These are phyloP conservation scores for Cucumis sativus DNA, from an alignment of 306 rosid species.

Conservation along the genomic window DNA sequence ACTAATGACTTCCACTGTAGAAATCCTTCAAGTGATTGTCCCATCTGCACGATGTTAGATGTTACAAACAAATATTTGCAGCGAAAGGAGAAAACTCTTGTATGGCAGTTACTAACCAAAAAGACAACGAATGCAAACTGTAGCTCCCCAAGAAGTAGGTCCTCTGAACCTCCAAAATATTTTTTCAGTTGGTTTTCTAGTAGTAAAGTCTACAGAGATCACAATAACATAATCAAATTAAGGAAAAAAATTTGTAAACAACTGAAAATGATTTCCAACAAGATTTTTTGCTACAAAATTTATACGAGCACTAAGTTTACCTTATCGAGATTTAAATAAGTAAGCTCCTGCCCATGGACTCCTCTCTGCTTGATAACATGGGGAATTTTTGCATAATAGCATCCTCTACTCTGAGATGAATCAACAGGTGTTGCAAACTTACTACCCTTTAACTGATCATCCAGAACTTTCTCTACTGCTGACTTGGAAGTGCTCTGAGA, in stretches of 20 bases:
- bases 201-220: slow-evolving; percentile 47
- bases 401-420: slow-evolving; percentile 41
- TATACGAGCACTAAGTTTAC: slow-evolving; percentile 16
- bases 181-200: slow-evolving; percentile 51
- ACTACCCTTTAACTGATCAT: slow-evolving; percentile 44
- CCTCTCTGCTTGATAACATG: slow-evolving; percentile 61
- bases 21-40: slow-evolving; percentile 92
- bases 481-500: slow-evolving; percentile 30
- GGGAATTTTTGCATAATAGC: slow-evolving; percentile 80
- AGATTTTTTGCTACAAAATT: neutral
- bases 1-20: slow-evolving; percentile 78
- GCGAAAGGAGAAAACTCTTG: neutral
- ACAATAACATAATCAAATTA: slow-evolving; percentile 16
- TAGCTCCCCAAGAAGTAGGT: slow-evolving; percentile 75
- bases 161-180: slow-evolving; percentile 78
- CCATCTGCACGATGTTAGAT: slow-evolving; percentile 51
- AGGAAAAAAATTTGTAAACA: neutral
- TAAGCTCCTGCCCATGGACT: slow-evolving; percentile 62
- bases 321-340: slow-evolving; percentile 86
- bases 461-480: slow-evolving; percentile 47
- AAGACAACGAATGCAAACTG: slow-evolving; percentile 78
- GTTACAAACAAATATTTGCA: slow-evolving; percentile 13
- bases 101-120: slow-evolving; percentile 35
- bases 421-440: slow-evolving; percentile 38
- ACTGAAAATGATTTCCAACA: neutral